Evolutionary conservation across 306 rosid genomes (phyloP), one percentile per base, ranked within the genome.

Genomic region (Abrus precatorius): DNA sequence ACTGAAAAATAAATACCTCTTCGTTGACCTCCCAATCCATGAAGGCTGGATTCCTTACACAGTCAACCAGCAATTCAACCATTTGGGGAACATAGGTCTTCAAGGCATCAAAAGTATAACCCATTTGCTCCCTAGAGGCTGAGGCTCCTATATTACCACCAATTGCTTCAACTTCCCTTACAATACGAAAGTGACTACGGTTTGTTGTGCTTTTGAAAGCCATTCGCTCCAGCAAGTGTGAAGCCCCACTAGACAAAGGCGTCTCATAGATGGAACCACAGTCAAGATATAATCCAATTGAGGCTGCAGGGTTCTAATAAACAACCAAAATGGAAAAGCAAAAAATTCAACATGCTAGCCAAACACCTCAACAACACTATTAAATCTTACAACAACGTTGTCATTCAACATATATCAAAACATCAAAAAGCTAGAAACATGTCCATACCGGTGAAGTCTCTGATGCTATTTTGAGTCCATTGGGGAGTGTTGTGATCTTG

Each of bases 111-210:
- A 90, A 90, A 59, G 99, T 89, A 82, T 96, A 96, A 29, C 98
- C 97, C 98, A 96, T 93, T 83, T 96, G 99, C 85, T 96, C 99
- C 45, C 97, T 82, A 70, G 98, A 92, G 67, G 98, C 98, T 13
- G 94, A 90, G 70, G 99, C 97, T 82, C 93, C 92, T 43, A 94
- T 82, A 78, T 90, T 90, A 77, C 97, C 98, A 32, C 98, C 98
- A 64, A 93, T 89, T 65, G 98, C 98, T 87, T 96, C 99, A 41
- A 89, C 96, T 84, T 96, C 99, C 86, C 99, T 93, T 49, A 96
- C 93, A 76, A 96, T 85, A 41, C 94, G 91, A 75, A 96, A 90
- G 88, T 96, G 99, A 87, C 99, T 96, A 14, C 97, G 86, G 82
- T 96, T 96, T 82, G 81, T 69, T 8, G 99, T 96, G 86, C 99